phyloP scores from a whole-genome alignment of 2,329 filamentous ascomycete genomes.

The Hypoxylon sp. region DNA sequence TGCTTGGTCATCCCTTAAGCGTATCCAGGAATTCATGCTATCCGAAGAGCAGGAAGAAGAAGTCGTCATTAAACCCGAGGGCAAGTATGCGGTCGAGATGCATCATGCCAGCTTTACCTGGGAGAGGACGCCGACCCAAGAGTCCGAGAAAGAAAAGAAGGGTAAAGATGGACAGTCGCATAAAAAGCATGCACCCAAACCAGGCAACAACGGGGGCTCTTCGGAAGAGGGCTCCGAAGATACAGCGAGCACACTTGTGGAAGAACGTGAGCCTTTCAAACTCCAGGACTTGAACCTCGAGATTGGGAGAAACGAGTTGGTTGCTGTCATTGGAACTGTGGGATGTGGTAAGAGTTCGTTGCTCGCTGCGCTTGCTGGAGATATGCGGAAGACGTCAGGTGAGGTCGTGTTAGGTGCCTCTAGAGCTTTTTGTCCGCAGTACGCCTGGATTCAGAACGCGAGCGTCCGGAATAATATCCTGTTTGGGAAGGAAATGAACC shows the following conservation, averaged over 20 bases:
- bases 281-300: slow-evolving; percentile 77
- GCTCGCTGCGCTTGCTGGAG: slow-evolving; percentile 88
- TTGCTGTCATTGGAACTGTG: slow-evolving; percentile 90
- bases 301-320: slow-evolving; percentile 80
- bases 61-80: slow-evolving; percentile 68
- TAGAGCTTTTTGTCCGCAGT: slow-evolving; percentile 93
- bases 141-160: slow-evolving; percentile 67
- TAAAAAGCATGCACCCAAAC: slow-evolving; percentile 51
- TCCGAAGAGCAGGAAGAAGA: slow-evolving; percentile 88
- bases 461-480: slow-evolving; percentile 90
- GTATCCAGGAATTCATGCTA: slow-evolving; percentile 89
- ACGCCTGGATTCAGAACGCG: slow-evolving; percentile 97
- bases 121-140: slow-evolving; percentile 77
- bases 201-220: slow-evolving; percentile 53
- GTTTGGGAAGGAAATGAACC: slow-evolving; percentile 85
- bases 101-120: slow-evolving; percentile 86
- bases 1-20: slow-evolving; percentile 85
- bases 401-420: slow-evolving; percentile 82
- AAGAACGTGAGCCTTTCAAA: slow-evolving; percentile 78
- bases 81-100: slow-evolving; percentile 80
- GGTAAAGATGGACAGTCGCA: slow-evolving; percentile 59
- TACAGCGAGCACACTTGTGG: slow-evolving; percentile 69
- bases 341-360: slow-evolving; percentile 93
- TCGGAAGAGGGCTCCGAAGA: slow-evolving; percentile 64
- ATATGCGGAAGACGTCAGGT: slow-evolving; percentile 89